These are phyloP conservation scores for Eucalyptus albens DNA, from an alignment of 345 rosid genomes.

Conservation along the genomic window DNA sequence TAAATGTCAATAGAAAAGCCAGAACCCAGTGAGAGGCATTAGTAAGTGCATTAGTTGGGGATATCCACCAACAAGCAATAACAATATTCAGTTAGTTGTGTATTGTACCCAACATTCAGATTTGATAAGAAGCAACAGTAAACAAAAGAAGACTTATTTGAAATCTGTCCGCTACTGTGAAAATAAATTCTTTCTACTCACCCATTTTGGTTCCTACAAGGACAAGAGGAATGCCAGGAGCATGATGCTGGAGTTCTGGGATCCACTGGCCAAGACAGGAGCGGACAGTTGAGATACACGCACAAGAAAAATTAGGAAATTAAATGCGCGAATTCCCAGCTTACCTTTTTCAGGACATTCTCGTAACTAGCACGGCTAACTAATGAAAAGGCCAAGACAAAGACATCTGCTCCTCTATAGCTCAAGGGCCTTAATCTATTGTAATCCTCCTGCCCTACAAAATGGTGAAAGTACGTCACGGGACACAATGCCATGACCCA, in stretches of 20 bases:
- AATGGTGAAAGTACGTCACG: neutral
- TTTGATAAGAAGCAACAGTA: neutral
- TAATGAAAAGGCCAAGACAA: slow-evolving; percentile 91
- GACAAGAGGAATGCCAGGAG: slow-evolving; percentile 83
- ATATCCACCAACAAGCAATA: neutral
- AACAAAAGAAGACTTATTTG: neutral
- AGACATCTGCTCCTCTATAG: slow-evolving; percentile 95
- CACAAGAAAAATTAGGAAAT: neutral
- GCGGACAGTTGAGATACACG: neutral
- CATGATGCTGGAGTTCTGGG: slow-evolving; percentile 92
- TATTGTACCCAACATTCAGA: neutral
- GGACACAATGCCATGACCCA: neutral
- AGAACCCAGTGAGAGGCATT: neutral
- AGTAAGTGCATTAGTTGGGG: neutral
- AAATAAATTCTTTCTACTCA: slow-evolving; percentile 4
- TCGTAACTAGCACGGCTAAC: slow-evolving; percentile 96
- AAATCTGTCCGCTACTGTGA: neutral
- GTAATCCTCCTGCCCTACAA: slow-evolving; percentile 89
- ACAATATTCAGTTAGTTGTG: neutral
- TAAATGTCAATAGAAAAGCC: neutral
- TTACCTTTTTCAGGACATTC: slow-evolving; percentile 86
- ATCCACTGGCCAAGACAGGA: slow-evolving; percentile 66
- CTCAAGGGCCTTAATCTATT: slow-evolving; percentile 96
- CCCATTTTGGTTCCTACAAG: slow-evolving; percentile 95
- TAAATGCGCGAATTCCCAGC: neutral